Base-by-base conservation (phyloP, 179 eudicot species). In the Beta macrorhiza region DNA sequence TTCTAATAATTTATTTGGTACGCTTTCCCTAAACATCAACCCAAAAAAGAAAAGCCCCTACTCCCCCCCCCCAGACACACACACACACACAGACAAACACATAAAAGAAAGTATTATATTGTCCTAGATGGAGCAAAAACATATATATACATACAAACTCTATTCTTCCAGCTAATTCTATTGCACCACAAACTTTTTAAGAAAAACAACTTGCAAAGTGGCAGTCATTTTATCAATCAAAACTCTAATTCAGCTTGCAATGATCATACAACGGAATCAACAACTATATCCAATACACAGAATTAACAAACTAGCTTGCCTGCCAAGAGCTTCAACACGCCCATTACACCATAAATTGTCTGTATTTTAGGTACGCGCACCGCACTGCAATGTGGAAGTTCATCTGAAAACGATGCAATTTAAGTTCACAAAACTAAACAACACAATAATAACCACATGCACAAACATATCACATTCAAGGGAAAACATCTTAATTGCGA, bases 301-400 rank as follows among this genome's bases (percentile, higher is more conserved):
- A 42, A 61, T 29, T 42, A 52, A 55, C 14, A 85, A 75, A 75
- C 45, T 16, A 84, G 49, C 89, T 88, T 86, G 79, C 99, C 98
- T 88, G 97, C 92, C 83, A 96, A 67, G 71, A 96, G 97, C 88
- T 94, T 94, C 17, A 96, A 84, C 85, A 89, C 88, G 88, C 98
- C 99, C 83, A 94, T 76, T 7, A 96, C 92, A 82, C 99, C 99
- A 85, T 85, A 94, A 63, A 96, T 90, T 1, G 92, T 89, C 78
- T 64, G 89, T 67, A 92, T 91, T 86, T 90, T 92, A 0, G 97
- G 99, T 49, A 88, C 93, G 25, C 92, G 91, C 65, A 89, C 84
- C 19, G 92, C 62, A 45, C 84, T 87, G 85, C 89, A 87, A 29
- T 89, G 87, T 72, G 97, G 97, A 82, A 94, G 87, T 68, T 91